phyloP scores from a whole-genome alignment of 1,139 yeast genomes.

The Suhomyces kunorum region DNA sequence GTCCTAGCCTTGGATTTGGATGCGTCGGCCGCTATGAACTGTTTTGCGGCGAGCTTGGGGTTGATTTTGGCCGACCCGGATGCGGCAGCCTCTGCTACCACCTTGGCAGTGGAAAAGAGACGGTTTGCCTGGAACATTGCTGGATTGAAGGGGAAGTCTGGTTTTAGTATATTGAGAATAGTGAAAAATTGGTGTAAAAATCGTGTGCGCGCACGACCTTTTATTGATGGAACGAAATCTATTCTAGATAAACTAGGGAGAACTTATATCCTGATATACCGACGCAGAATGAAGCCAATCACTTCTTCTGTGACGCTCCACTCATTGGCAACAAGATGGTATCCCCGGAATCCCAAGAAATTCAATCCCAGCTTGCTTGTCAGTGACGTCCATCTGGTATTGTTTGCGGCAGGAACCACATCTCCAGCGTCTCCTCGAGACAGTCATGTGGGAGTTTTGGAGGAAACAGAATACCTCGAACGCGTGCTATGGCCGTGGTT shows the following conservation, averaged over 20 bases:
- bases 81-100: slow-evolving; percentile 15
- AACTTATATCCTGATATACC: too few species aligned
- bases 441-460: slow-evolving; percentile 15
- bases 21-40: slow-evolving; percentile 27
- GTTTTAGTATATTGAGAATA: not conserved
- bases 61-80: slow-evolving; percentile 16
- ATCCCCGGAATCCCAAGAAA: slow-evolving; percentile 20
- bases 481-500: slow-evolving; percentile 43
- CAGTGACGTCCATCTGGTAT: slow-evolving; percentile 24
- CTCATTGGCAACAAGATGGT: slow-evolving; percentile 21
- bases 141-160: not conserved
- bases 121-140: slow-evolving; percentile 25
- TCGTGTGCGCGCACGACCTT: slow-evolving; percentile 12
- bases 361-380: slow-evolving; percentile 19
- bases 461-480: slow-evolving; percentile 25
- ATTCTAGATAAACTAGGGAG: not conserved
- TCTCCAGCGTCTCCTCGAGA: slow-evolving; percentile 5
- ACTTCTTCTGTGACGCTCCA: not conserved
- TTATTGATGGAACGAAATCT: not conserved
- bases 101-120: slow-evolving; percentile 23
- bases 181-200: slow-evolving; percentile 8
- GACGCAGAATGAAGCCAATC: not conserved
- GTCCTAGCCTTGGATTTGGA: slow-evolving; percentile 37
- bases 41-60: slow-evolving; percentile 38
- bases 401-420: slow-evolving; percentile 10